phyloP scores from a whole-genome alignment of 192 early-diverging fungal genomes.

The Coemansia sp. region DNA sequence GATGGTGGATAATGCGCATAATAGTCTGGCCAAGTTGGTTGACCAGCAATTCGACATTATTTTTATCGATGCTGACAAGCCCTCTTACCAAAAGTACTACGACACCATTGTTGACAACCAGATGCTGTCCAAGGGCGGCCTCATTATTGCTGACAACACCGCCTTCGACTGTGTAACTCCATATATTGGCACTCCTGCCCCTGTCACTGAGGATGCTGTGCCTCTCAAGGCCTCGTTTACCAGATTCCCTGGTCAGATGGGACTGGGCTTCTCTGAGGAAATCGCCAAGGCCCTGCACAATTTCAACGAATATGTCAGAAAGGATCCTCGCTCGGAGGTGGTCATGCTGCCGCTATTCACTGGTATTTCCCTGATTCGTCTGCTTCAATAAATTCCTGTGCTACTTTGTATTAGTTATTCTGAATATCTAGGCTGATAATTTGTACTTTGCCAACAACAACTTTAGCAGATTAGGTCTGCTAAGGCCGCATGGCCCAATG shows the following conservation, averaged over 20 bases:
- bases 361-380: conserved; percentile 27
- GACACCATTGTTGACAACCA: conserved; percentile 59
- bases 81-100: conserved; percentile 62
- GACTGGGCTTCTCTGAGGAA: background rate
- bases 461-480: background rate
- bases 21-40: conserved; percentile 34
- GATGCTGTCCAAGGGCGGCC: conserved; percentile 56
- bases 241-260: background rate
- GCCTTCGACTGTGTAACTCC: conserved; percentile 25
- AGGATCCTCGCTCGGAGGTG: conserved; percentile 59
- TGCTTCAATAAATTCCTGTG: background rate
- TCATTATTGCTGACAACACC: conserved; percentile 67
- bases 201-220: conserved; percentile 13
- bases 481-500: conserved; percentile 48
- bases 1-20: conserved; percentile 31
- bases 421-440: no score
- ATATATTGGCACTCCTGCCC: conserved; percentile 18
- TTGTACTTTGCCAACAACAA: no score
- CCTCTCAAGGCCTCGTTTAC: conserved; percentile 15
- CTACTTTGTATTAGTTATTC: no score
- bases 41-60: conserved; percentile 61
- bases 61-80: conserved; percentile 74
- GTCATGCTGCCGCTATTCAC: conserved; percentile 60
- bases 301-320: conserved; percentile 63
- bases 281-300: conserved; percentile 34